Conservation (phyloP, 129 eudicot species). For the Saposhnikovia divaricata region DNA sequence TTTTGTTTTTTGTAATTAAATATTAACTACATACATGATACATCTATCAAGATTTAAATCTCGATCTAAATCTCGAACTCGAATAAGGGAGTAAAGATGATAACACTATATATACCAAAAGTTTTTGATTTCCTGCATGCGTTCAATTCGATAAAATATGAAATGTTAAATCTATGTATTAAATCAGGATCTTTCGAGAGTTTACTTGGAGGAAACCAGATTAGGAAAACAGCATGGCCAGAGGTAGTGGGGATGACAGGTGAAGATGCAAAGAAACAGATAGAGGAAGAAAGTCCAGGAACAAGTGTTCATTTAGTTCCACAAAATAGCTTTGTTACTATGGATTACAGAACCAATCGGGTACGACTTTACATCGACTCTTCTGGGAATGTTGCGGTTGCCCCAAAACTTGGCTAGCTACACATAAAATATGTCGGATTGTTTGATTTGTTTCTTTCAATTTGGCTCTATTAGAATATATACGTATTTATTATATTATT, state of each 20-base stretch:
- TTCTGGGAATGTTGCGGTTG: constrained; percentile 18
- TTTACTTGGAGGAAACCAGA: background rate
- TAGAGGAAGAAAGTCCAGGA: constrained; percentile 31
- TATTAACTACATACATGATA: too few relatives aligned
- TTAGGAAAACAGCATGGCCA: constrained; percentile 47
- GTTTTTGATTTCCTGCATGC: too few relatives aligned
- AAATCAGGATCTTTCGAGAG: constrained; percentile 10
- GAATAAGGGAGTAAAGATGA: too few relatives aligned
- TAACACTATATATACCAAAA: too few relatives aligned
- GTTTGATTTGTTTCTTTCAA: too few relatives aligned
- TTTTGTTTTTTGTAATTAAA: too few relatives aligned
- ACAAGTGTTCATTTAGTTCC: constrained; percentile 30
- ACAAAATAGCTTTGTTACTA: constrained; percentile 39
- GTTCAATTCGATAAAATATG: too few relatives aligned
- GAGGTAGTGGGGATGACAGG: constrained; percentile 53
- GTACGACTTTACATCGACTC: constrained; percentile 52
- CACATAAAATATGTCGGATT: too few relatives aligned
- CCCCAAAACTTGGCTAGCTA: constrained; percentile 10
- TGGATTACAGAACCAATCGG: constrained; percentile 41
- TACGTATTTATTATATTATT: too few relatives aligned
- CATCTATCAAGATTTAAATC: too few relatives aligned
- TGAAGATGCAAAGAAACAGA: constrained; percentile 49
- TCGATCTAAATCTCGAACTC: too few relatives aligned
- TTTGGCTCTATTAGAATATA: too few relatives aligned
- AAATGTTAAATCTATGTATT: background rate